Percentiles rank a stretch among this genome's conserved stretches.
phyloP scores from a whole-genome alignment of 352 stramenopile species.

The Halophytophthora polymorphica region DNA sequence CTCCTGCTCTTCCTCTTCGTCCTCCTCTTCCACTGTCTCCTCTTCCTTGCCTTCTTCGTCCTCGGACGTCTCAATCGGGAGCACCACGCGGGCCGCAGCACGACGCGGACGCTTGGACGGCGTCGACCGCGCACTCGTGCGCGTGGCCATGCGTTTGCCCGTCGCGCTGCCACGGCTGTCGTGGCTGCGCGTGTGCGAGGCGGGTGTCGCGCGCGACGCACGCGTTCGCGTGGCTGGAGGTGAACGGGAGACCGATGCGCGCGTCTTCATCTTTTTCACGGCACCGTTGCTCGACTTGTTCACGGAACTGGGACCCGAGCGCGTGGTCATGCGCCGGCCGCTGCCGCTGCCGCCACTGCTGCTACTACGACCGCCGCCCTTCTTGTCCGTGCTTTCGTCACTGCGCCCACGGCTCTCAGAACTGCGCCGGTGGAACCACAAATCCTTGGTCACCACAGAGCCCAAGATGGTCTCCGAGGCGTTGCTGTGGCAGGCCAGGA shows the following conservation, averaged over 20 bases:
- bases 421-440: constrained; percentile 47
- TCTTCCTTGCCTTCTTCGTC: constrained; percentile 11
- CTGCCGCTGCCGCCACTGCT: constrained; percentile 2
- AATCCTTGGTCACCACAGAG: constrained; percentile 58
- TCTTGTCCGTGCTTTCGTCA: background rate
- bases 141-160: constrained; percentile 16
- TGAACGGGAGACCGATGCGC: constrained; percentile 2
- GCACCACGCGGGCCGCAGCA: constrained; percentile 13
- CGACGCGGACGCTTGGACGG: constrained; percentile 25
- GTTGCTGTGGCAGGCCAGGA: constrained; percentile 62
- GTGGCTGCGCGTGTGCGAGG: constrained; percentile 17
- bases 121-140: constrained; percentile 4
- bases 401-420: background rate
- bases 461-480: constrained; percentile 46
- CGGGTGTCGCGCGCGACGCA: constrained; percentile 13
- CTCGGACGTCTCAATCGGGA: constrained; percentile 9
- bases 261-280: constrained; percentile 19
- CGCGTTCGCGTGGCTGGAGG: constrained; percentile 3
- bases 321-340: background rate
- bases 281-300: background rate
- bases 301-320: background rate
- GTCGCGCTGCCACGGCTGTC: background rate
- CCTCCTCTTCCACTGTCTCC: constrained; percentile 17
- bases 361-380: constrained; percentile 6
- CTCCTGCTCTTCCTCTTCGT: constrained; percentile 13